Evolutionary conservation across 495 filamentous ascomycete genomes (phyloP).

Genomic region (Talaromyces adpressus): DNA sequence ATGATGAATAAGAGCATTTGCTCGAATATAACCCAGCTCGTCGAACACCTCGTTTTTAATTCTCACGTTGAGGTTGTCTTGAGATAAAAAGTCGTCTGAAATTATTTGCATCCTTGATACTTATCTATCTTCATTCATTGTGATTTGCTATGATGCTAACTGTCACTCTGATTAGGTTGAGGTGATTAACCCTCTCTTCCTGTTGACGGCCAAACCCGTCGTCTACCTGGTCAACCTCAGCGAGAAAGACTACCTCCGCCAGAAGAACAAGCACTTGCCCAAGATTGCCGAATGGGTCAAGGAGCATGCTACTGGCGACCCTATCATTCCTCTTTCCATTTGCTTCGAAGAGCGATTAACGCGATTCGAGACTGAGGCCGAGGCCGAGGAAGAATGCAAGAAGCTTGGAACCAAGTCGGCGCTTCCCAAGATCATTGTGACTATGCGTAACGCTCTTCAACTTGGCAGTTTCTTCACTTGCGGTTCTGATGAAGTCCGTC

Average conservation of each 20-base stretch:
- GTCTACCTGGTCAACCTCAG: constrained; percentile 96
- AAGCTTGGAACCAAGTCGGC: constrained; percentile 78
- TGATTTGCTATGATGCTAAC: not conserved
- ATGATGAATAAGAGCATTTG: constrained; percentile 99
- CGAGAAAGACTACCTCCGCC: constrained; percentile 94
- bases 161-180: constrained; percentile 60
- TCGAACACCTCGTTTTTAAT: constrained; percentile 70
- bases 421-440: constrained; percentile 86
- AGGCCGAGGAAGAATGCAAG: constrained; percentile 83
- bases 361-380: constrained; percentile 66
- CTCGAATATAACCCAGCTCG: constrained; percentile 99
- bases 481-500: constrained; percentile 91
- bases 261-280: constrained; percentile 98
- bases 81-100: constrained; percentile 70
- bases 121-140: not conserved
- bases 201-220: constrained; percentile 93
- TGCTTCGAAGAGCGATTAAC: constrained; percentile 89
- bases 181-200: constrained; percentile 91
- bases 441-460: constrained; percentile 88
- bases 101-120: constrained; percentile 9
- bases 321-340: constrained; percentile 88
- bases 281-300: constrained; percentile 94
- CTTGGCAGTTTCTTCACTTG: constrained; percentile 96
- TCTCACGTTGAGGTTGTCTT: constrained; percentile 67
- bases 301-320: constrained; percentile 75